Base-by-base conservation (phyloP, 192 early-diverging fungal genomes). In the Coemansia sp. region DNA sequence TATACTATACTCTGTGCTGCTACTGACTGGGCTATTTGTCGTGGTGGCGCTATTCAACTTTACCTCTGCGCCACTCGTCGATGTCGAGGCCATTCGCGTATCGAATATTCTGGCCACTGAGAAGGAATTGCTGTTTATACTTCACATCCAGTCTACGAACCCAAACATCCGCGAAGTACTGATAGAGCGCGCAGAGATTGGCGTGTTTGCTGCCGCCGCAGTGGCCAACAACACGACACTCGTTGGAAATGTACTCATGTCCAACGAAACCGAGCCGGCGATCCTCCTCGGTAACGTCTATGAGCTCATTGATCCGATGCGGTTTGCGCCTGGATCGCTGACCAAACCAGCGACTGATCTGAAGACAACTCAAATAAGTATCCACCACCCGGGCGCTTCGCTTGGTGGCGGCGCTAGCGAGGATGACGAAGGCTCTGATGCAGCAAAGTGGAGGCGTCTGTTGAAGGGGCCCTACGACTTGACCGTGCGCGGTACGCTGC, bases 61-160 rank as follows among this genome's bases (percentile, higher is more conserved):
- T 67, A 86, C 85, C 36, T 81, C 82, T 20, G 71, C 72, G 24
- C 87, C 87, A 15, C 73, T 88, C 63, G 65, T 59, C 33, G 82
- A 86, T 6, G 85, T 88, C 22, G 74, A 72, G 41, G 80, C 82
- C 18, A 82, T 82, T 18, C 72, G 71, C 4, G 85, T 91, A 46
- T 76, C 84, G 18, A 78, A 87, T 57, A 88, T 91, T 5, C 67
- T 91, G 49, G 88, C 90, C 9, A 85, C 90, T 5, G 89, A 91
- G 31, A 90, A 89, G 72, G 89, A 90, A 69, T 77, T 91, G 27
- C 84, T 91, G 29, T 90, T 91, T 44, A 88, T 90, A 64, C 67
- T 91, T 61, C 86, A 90, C 65, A 72, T 91, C 10, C 69, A 80
- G 46, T 85, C 86, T 0, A 78, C 85, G 27, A 91, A 91, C 62